Conservation (phyloP, 139 green algal species). For the Chlorella sorokiniana region DNA sequence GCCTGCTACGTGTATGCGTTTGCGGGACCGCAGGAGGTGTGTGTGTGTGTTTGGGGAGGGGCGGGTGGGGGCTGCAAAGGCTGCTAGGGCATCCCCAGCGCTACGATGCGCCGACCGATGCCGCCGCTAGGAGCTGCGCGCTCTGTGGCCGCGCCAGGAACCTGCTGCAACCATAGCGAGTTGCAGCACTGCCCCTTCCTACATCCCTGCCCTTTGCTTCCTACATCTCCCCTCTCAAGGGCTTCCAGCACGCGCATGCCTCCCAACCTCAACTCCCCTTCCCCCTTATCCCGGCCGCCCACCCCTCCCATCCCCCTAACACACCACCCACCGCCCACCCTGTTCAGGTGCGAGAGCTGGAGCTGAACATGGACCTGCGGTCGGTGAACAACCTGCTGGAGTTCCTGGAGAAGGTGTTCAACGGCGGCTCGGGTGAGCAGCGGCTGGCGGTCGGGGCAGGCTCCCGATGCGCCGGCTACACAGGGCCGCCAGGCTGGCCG, state of each 20-base stretch:
- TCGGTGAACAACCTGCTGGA: constrained; percentile 80
- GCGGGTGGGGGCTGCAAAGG: no score
- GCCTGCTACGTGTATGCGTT: constrained; percentile 91
- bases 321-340: no score
- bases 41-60: not conserved
- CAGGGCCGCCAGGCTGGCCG: no score
- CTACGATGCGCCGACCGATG: no score
- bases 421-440: constrained; percentile 63
- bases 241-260: no score
- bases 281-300: not conserved
- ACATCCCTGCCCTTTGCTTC: no score
- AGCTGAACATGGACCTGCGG: constrained; percentile 76
- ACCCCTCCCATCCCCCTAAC: not conserved
- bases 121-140: no score
- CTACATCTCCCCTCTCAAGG: no score
- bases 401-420: constrained; percentile 90
- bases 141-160: no score
- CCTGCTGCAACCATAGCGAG: no score
- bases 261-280: not conserved
- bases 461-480: no score
- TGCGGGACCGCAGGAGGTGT: constrained; percentile 70
- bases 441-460: not conserved
- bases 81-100: no score
- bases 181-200: not conserved
- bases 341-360: constrained; percentile 76